A percentile compares a stretch with the other conserved stretches of the same genome.
Conservation (phyloP, 192 early-diverging fungal genomes). For the Mortierella antarctica region DNA sequence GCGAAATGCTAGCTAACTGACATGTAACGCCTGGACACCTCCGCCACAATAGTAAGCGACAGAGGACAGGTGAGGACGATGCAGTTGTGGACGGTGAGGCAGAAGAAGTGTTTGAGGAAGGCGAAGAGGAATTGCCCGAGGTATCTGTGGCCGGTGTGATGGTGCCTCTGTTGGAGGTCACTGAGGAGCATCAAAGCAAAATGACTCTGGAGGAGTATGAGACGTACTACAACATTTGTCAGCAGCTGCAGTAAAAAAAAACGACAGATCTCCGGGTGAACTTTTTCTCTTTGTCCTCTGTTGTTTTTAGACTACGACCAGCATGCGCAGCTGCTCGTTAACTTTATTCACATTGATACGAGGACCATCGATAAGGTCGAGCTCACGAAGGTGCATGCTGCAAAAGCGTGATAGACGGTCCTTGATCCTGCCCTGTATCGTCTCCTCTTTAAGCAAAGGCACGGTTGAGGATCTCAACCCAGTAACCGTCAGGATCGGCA, state of each 20-base stretch:
- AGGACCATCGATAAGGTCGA: background rate
- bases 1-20: background rate
- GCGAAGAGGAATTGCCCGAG: constrained; percentile 31
- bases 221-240: constrained; percentile 47
- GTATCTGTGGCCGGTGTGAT: constrained; percentile 50
- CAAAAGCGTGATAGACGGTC: background rate
- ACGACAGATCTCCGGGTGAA: no score
- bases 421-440: background rate
- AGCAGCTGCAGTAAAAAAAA: constrained; percentile 13
- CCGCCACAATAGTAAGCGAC: constrained; percentile 23
- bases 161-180: constrained; percentile 62
- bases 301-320: background rate
- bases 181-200: constrained; percentile 61
- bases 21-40: background rate
- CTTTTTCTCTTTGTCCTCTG: background rate
- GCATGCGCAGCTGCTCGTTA: no score
- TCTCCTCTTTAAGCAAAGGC: constrained; percentile 18
- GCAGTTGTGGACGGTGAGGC: constrained; percentile 36
- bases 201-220: constrained; percentile 70
- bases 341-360: background rate
- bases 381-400: background rate
- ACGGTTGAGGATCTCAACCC: constrained; percentile 69
- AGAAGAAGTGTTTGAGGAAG: constrained; percentile 26
- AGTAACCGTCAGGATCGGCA: constrained; percentile 87
- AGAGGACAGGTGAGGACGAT: constrained; percentile 20